Conservation (phyloP, 805 yeast genomes). For the Limtongozyma cylindracea region DNA sequence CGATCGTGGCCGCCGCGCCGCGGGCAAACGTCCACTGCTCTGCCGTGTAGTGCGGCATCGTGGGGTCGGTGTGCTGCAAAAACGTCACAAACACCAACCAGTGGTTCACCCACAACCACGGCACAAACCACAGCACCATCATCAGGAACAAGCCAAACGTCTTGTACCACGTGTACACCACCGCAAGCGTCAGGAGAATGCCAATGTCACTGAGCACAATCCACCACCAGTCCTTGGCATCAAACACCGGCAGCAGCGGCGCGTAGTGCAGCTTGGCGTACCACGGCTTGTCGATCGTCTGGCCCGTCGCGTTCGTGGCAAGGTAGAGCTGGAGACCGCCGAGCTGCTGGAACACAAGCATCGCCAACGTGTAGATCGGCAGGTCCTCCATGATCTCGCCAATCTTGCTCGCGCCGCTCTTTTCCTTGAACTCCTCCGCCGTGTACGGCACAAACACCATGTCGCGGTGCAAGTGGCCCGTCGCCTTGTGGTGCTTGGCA, state of each 20-base stretch:
- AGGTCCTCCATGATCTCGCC: slow-evolving; percentile 48
- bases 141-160: slow-evolving; percentile 37
- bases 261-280: slow-evolving; percentile 36
- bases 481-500: slow-evolving; percentile 76
- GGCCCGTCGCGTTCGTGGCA: slow-evolving; percentile 55
- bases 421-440: slow-evolving; percentile 23
- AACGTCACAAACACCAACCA: slow-evolving; percentile 77
- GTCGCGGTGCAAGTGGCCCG: slow-evolving; percentile 62
- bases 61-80: slow-evolving; percentile 62
- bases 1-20: slow-evolving; percentile 81
- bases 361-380: slow-evolving; percentile 35
- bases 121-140: slow-evolving; percentile 46
- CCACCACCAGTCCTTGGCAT: slow-evolving; percentile 38
- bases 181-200: slow-evolving; percentile 21
- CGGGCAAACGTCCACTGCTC: slow-evolving; percentile 65
- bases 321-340: slow-evolving; percentile 59
- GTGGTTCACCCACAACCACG: slow-evolving; percentile 64
- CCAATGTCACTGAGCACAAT: slow-evolving; percentile 57
- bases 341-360: slow-evolving; percentile 38
- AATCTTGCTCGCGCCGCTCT: slow-evolving; percentile 11
- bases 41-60: slow-evolving; percentile 59
- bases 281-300: slow-evolving; percentile 16
- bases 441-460: slow-evolving; percentile 68
- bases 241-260: slow-evolving; percentile 55
- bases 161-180: slow-evolving; percentile 33